Conservation (phyloP, 306 rosid species). For the Sechiopsis laciniata region DNA sequence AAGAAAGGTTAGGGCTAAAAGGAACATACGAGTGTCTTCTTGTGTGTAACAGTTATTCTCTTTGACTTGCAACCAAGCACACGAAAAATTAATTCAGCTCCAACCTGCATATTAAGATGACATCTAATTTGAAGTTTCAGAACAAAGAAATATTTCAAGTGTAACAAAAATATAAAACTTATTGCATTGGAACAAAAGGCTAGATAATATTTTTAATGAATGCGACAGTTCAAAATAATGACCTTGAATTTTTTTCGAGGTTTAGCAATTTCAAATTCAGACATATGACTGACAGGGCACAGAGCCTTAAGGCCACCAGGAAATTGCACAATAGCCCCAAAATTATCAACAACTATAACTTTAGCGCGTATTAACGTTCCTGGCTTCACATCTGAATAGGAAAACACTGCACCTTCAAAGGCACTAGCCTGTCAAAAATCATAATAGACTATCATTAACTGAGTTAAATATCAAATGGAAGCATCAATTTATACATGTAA, state of each 20-base stretch:
- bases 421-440: conserved; percentile 70
- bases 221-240: conserved; percentile 11
- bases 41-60: conserved; percentile 90
- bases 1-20: neutral
- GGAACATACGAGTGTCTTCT: conserved; percentile 80
- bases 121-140: conserved; percentile 26
- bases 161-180: neutral
- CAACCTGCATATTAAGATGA: conserved; percentile 50
- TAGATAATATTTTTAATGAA: neutral
- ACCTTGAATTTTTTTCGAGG: conserved; percentile 88
- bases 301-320: conserved; percentile 97
- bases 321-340: conserved; percentile 88
- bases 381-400: conserved; percentile 85
- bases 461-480: neutral
- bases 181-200: neutral
- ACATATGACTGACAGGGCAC: conserved; percentile 88
- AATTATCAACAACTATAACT: conserved; percentile 67
- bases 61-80: conserved; percentile 96
- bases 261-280: conserved; percentile 90
- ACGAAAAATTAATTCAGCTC: conserved; percentile 79
- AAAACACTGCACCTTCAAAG: conserved; percentile 70
- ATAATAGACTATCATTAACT: neutral
- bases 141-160: neutral
- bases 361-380: conserved; percentile 88
- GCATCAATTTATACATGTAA: neutral